These are phyloP conservation scores for Coniella lustricola DNA, from an alignment of 2,329 filamentous ascomycete species.

Conservation along the genomic window DNA sequence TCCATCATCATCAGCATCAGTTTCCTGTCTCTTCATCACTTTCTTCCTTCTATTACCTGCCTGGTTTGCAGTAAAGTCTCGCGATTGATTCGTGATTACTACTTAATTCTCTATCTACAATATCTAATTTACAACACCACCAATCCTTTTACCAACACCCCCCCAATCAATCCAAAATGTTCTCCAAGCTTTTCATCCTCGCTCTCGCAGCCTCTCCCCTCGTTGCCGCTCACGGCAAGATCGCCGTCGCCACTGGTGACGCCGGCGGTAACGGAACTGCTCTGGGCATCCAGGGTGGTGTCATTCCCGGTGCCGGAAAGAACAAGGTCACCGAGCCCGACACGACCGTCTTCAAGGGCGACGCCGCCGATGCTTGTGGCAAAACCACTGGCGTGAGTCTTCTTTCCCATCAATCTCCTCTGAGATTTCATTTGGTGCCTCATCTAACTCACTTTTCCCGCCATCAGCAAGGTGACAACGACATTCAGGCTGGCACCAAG, in stretches of 20 bases:
- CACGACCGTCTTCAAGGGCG: conserved; percentile 37
- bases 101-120: not conserved
- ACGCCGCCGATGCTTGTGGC: conserved; percentile 32
- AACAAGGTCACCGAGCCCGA: conserved; percentile 33
- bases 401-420: not conserved
- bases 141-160: not conserved
- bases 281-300: conserved; percentile 30
- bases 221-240: conserved; percentile 26
- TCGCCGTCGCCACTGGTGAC: conserved; percentile 23
- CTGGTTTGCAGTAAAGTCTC: conserved; percentile 14
- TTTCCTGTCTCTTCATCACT: conserved; percentile 1
- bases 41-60: conserved; percentile 7
- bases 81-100: conserved; percentile 12
- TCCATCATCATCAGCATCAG: conserved; percentile 15
- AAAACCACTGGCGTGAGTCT: conserved; percentile 23
- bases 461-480: conserved; percentile 28
- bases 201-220: conserved; percentile 21
- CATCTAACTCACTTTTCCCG: not conserved
- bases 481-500: conserved; percentile 23
- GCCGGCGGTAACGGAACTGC: conserved; percentile 33
- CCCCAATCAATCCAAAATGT: conserved; percentile 5
- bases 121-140: not conserved
- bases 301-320: conserved; percentile 22
- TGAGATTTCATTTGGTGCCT: not conserved
- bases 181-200: conserved; percentile 16